Evolutionary conservation across 306 rosid genomes (phyloP), one percentile per base, ranked within the genome.

Genomic region (Heteromeles arbutifolia): DNA sequence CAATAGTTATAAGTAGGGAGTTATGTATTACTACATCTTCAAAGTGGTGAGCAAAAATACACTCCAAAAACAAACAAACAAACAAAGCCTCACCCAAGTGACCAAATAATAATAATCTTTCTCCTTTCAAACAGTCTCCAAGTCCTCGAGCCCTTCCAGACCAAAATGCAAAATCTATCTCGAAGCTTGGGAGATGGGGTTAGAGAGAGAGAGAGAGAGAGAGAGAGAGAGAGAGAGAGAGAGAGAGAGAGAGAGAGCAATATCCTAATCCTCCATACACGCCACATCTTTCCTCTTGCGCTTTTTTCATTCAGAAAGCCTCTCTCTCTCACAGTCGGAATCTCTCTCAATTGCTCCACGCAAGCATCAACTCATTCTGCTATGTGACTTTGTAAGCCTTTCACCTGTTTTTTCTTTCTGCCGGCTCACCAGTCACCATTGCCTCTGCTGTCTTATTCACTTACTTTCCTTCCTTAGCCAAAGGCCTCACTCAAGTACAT

Each of bases 291-390:
- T 86, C 64, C 87, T 62, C 78, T 89, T 86, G 61, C 85, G 87
- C 88, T 84, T 82, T 83, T 59, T 21, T 34, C 22, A 12, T 72
- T 13, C 66, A 79, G 66, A 75, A 77, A 32, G 43, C 72, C 28
- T 68, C 37, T 41, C 28, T 66, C 37, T 66, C 52, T 10, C 78
- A 77, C 76, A 77, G 58, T 82, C 25, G 29, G 86, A 85, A 80
- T 82, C 86, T 83, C 79, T 84, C 81, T 89, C 88, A 81, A 85
- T 86, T 82, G 88, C 90, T 79, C 81, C 95, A 83, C 77, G 85
- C 85, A 82, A 73, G 81, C 87, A 88, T 84, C 87, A 48, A 48
- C 14, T 48, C 54, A 92, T 86, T 85, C 70, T 84, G 83, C 72
- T 78, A 79, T 62, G 86, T 80, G 88, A 78, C 91, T 65, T 84